phyloP scores from a whole-genome alignment of 495 filamentous ascomycete species.

The Talaromyces ruber region DNA sequence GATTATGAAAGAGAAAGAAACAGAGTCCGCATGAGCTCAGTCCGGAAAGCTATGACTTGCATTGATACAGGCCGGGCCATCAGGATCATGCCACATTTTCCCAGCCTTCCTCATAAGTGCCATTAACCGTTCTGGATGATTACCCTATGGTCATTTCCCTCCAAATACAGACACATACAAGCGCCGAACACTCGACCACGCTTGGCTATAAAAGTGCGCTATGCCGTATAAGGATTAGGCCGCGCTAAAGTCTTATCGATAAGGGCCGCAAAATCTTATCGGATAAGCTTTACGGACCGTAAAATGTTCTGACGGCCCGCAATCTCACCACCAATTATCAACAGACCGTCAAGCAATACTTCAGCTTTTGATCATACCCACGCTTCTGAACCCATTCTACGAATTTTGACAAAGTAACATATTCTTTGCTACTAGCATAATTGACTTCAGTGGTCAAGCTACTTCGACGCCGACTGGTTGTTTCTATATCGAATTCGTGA shows the following conservation, averaged over 20 bases:
- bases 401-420: too few species aligned
- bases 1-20: slow-evolving; percentile 31
- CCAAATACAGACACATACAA: background rate
- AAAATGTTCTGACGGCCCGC: background rate
- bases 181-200: background rate
- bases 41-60: background rate
- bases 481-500: background rate
- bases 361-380: too few species aligned
- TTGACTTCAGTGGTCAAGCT: too few species aligned
- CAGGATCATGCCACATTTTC: background rate
- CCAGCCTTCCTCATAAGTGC: background rate
- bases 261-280: background rate
- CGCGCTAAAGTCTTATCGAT: background rate
- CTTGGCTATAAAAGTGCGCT: background rate
- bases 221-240: background rate
- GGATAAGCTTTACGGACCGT: background rate
- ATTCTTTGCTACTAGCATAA: too few species aligned
- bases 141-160: background rate
- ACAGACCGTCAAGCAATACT: background rate
- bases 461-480: background rate
- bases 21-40: background rate
- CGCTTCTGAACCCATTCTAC: too few species aligned
- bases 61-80: background rate
- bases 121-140: background rate
- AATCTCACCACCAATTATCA: background rate